Conservation (phyloP, 2,329 filamentous ascomycete genomes). For the Calonectria crousiana region DNA sequence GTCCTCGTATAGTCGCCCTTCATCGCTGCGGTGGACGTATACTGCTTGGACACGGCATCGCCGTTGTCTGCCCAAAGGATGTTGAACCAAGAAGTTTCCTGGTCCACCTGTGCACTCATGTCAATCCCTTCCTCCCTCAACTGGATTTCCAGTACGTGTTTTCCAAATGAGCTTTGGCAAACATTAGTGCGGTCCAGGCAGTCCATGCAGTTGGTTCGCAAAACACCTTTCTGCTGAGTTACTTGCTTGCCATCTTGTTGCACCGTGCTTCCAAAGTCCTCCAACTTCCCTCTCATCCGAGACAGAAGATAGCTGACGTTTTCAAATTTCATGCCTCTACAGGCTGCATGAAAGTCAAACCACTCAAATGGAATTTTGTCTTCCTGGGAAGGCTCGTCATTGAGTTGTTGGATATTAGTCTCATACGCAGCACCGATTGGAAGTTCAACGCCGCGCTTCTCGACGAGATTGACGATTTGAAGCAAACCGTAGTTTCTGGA, state of each 20-base stretch:
- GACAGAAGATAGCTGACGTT: slow-evolving; percentile 87
- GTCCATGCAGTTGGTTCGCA: slow-evolving; percentile 99
- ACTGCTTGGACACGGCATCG: slow-evolving; percentile 94
- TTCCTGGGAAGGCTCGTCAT: slow-evolving; percentile 67
- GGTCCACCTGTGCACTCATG: slow-evolving; percentile 80
- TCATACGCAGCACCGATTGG: slow-evolving; percentile 85
- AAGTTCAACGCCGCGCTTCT: slow-evolving; percentile 86
- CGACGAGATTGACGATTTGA: slow-evolving; percentile 86
- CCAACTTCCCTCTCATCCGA: slow-evolving; percentile 74
- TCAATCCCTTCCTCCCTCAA: slow-evolving; percentile 81
- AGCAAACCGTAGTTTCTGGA: slow-evolving; percentile 78
- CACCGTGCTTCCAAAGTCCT: slow-evolving; percentile 79
- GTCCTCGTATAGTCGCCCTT: slow-evolving; percentile 98
- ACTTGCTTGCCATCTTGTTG: slow-evolving; percentile 58
- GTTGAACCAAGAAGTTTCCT: slow-evolving; percentile 93
- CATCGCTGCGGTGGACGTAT: slow-evolving; percentile 93
- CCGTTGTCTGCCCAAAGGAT: slow-evolving; percentile 97
- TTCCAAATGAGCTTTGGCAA: slow-evolving; percentile 90
- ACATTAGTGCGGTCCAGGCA: slow-evolving; percentile 97
- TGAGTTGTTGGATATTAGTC: slow-evolving; percentile 73
- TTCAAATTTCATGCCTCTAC: slow-evolving; percentile 97
- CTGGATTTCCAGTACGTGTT: slow-evolving; percentile 84
- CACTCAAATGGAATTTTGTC: slow-evolving; percentile 77
- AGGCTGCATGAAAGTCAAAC: slow-evolving; percentile 97
- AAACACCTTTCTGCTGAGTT: slow-evolving; percentile 75